These are phyloP conservation scores for Sporothrix phasma DNA, from an alignment of 2,329 filamentous ascomycete genomes.

Conservation along the genomic window DNA sequence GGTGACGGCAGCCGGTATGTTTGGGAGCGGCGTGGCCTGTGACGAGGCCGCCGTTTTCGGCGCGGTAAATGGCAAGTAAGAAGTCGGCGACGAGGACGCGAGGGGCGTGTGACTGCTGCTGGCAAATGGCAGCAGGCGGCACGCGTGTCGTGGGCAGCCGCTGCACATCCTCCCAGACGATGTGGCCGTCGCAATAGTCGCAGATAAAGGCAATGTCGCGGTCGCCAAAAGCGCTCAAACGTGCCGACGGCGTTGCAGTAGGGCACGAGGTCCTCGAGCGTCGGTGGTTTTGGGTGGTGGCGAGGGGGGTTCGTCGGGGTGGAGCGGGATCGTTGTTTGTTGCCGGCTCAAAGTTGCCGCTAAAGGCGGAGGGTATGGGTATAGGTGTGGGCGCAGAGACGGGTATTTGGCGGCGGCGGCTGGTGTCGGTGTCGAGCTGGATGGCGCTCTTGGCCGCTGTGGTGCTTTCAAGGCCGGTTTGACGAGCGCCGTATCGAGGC, in stretches of 20 bases:
- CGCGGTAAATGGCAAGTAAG: neutral
- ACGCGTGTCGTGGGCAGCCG: constrained; percentile 39
- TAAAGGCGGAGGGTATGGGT: neutral
- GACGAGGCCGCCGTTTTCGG: neutral
- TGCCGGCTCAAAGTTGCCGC: neutral
- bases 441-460: neutral
- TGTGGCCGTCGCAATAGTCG: constrained; percentile 51
- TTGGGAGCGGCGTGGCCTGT: neutral
- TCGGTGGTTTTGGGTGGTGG: constrained; percentile 15
- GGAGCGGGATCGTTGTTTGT: constrained; percentile 11
- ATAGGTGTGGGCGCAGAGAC: neutral
- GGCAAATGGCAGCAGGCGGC: constrained; percentile 23
- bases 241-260: constrained; percentile 43
- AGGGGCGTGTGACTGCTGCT: neutral
- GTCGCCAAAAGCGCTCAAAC: constrained; percentile 46
- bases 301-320: neutral
- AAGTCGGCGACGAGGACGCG: neutral
- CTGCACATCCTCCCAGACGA: constrained; percentile 48
- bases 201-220: constrained; percentile 48
- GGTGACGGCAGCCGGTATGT: neutral
- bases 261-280: constrained; percentile 38
- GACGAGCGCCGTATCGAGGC: neutral
- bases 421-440: neutral
- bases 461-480: neutral
- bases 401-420: neutral